A percentile compares a stretch with the other conserved stretches of the same genome.
Evolutionary conservation across 2,329 filamentous ascomycete genomes (phyloP).

Genomic region (Cordyceps pruinosa): DNA sequence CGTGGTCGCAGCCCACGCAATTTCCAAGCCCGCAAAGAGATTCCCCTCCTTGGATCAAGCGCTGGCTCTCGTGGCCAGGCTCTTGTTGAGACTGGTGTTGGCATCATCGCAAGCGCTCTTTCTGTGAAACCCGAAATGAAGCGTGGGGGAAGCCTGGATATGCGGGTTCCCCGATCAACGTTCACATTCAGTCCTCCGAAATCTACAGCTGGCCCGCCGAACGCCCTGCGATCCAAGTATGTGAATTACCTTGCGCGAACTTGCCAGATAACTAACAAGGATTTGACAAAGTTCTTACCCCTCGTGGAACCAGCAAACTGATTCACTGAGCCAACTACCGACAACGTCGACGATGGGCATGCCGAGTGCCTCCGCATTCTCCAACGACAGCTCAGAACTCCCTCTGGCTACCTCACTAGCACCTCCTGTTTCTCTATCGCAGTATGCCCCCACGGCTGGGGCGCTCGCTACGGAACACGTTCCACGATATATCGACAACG

Average conservation of each 20-base stretch:
- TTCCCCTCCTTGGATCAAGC: conserved; percentile 73
- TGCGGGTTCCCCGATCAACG: conserved; percentile 49
- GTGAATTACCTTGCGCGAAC: conserved; percentile 21
- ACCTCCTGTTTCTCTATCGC: conserved; percentile 43
- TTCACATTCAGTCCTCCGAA: conserved; percentile 55
- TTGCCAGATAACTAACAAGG: conserved; percentile 20
- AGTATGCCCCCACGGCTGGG: conserved; percentile 6
- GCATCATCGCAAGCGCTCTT: conserved; percentile 52
- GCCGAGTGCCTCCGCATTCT: conserved; percentile 40
- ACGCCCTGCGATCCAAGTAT: conserved; percentile 52
- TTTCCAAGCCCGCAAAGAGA: conserved; percentile 89
- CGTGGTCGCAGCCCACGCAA: conserved; percentile 88
- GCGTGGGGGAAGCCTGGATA: conserved; percentile 40
- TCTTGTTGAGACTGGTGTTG: conserved; percentile 55
- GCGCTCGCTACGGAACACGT: conserved; percentile 37
- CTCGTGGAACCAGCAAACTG: conserved; percentile 37
- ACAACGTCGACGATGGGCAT: conserved; percentile 45
- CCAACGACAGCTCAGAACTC: conserved; percentile 45
- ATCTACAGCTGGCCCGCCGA: conserved; percentile 45
- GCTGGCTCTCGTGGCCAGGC: conserved; percentile 73
- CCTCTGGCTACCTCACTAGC: conserved; percentile 45
- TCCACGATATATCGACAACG: conserved; percentile 51
- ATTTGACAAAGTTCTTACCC: conserved; percentile 45
- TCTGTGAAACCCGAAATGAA: conserved; percentile 49
- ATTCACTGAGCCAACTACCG: conserved; percentile 36